A percentile compares a stretch with the other conserved stretches of the same genome.
These are phyloP conservation scores for Acacia acuminata DNA, from an alignment of 306 rosid species.

Conservation along the genomic window DNA sequence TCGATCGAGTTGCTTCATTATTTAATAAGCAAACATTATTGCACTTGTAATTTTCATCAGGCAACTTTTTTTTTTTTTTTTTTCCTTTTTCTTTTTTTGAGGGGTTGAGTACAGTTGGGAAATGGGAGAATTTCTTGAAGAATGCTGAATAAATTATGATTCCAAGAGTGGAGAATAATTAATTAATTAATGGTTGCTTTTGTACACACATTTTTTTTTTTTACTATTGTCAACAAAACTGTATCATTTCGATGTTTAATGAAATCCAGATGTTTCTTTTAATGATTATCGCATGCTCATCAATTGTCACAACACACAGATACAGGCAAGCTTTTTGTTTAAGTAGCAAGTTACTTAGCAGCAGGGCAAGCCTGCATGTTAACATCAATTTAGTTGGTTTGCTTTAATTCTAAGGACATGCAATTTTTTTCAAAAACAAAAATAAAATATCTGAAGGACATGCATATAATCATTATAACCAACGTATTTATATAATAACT, in stretches of 20 bases:
- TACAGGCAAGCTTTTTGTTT: background rate
- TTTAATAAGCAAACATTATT: slow-evolving; percentile 1
- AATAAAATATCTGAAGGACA: background rate
- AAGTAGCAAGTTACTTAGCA: background rate
- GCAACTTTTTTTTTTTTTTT: background rate
- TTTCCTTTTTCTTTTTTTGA: background rate
- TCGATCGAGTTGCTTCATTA: background rate
- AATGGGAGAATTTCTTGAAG: slow-evolving; percentile 35
- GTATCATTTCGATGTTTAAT: background rate
- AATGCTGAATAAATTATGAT: slow-evolving; percentile 29
- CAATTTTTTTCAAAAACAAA: background rate
- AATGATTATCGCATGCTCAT: background rate
- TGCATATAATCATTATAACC: background rate
- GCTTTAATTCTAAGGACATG: background rate
- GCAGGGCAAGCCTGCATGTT: background rate
- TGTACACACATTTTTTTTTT: background rate
- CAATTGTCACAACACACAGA: background rate
- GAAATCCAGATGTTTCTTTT: background rate
- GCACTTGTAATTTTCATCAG: background rate
- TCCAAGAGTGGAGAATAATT: background rate
- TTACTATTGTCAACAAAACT: background rate
- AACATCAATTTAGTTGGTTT: background rate
- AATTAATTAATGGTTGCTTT: background rate
- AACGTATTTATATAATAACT: background rate
- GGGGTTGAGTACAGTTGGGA: background rate